phyloP scores from a whole-genome alignment of 768 basidiomycete species.

The Naganishia kalamii region DNA sequence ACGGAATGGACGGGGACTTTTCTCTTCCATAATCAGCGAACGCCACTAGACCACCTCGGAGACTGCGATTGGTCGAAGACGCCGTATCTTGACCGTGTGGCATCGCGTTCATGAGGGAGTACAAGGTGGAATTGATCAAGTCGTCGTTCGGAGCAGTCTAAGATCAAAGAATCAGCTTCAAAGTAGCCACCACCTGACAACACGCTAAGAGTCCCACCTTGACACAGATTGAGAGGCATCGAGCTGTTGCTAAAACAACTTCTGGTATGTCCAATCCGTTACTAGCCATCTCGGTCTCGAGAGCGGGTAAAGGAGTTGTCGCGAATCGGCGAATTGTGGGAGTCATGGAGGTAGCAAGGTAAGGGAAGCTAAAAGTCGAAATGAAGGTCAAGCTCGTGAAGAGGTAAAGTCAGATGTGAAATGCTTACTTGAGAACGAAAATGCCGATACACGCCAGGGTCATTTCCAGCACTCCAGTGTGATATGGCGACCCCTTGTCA shows the following conservation, averaged over 20 bases:
- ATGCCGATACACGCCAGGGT: conserved; percentile 79
- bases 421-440: conserved; percentile 68
- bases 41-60: neutral
- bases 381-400: neutral
- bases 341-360: conserved; percentile 67
- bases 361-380: conserved; percentile 61
- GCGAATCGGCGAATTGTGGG: conserved; percentile 78
- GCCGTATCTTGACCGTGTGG: conserved; percentile 1
- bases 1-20: conserved; percentile 9
- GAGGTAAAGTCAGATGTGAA: neutral
- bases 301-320: conserved; percentile 76
- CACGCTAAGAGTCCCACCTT: conserved; percentile 39
- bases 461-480: conserved; percentile 79
- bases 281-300: conserved; percentile 70
- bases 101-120: conserved; percentile 88
- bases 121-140: conserved; percentile 88
- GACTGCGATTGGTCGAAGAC: conserved; percentile 3
- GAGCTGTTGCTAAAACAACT: conserved; percentile 75
- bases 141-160: conserved; percentile 81
- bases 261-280: conserved; percentile 68
- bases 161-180: conserved; percentile 8
- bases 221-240: conserved; percentile 82
- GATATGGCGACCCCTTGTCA: conserved; percentile 70
- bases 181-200: conserved; percentile 4
- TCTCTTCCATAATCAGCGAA: conserved; percentile 13